Evolutionary conservation across 2,329 filamentous ascomycete species (phyloP), one percentile per base, ranked within the genome.

Genomic region (Clarireedia paspali): DNA sequence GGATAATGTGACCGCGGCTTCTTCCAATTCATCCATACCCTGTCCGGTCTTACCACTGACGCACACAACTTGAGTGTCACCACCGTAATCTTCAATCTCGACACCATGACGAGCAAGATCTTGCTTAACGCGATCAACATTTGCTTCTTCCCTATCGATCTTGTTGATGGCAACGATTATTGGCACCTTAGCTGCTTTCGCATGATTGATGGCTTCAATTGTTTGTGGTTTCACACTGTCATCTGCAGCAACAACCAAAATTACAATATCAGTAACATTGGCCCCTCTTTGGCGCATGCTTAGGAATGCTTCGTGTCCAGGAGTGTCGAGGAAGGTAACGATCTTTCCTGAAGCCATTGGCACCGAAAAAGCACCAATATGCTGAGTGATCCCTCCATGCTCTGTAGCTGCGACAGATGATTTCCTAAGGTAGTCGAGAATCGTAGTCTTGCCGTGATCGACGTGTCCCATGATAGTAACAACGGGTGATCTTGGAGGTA

Each of bases 391-490:
- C 38, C 94, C 94, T 60, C 94, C 94, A 68, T 96, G 91, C 70
- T 99, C 94, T 53, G 87, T 84, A 5, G 90, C 90, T 44, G 87
- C 95, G 45, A 99, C 84, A 6, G 91, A 96, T 1, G 91, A 94
- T 65, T 96, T 95, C 39, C 94, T 88, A 46, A 99, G 77, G 73
- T 86, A 97, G 69, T 99, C 94, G 9, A 99, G 77, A 44, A 99
- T 84, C 0, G 95, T 99, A 0, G 94, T 99, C 75, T 99, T 99
- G 53, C 94, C 94, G 70, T 99, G 94, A 69, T 99, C 95, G 64
- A 99, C 94, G 62, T 99, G 94, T 2, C 94, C 94, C 95, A 99
- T 99, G 67, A 99, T 99, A 0, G 95, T 97, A 40, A 99, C 91
- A 38, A 99, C 90, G 0, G 94, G 95, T 6, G 94, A 92, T 15